Percentiles rank a stretch among this genome's conserved stretches.
phyloP scores from a whole-genome alignment of 441 rosid genomes.

The Erodium texanum region DNA sequence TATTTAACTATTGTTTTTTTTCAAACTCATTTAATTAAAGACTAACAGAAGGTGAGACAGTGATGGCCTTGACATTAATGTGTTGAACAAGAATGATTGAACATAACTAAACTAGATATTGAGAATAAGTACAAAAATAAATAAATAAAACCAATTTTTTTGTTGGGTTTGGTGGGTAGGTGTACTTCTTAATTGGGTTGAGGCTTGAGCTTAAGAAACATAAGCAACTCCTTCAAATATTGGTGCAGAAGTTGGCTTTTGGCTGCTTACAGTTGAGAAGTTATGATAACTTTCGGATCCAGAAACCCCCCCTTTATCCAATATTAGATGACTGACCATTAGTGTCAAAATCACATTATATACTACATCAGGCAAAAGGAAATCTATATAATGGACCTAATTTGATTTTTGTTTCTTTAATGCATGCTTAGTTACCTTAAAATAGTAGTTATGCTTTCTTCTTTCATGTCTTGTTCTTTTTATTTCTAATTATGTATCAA shows the following conservation, averaged over 20 bases:
- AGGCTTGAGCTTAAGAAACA: constrained; percentile 26
- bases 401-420: neutral
- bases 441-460: neutral
- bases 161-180: constrained; percentile 30
- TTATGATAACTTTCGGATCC: constrained; percentile 31
- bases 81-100: constrained; percentile 13
- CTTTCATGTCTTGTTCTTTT: neutral
- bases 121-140: neutral
- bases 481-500: too few species aligned
- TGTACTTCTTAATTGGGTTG: constrained; percentile 18
- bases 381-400: neutral
- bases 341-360: constrained; percentile 1
- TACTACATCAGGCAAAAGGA: neutral
- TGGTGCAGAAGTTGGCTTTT: constrained; percentile 28
- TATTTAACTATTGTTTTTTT: neutral
- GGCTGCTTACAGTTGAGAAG: constrained; percentile 31
- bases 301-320: constrained; percentile 21
- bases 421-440: neutral
- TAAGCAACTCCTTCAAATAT: constrained; percentile 22
- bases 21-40: neutral
- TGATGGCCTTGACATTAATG: constrained; percentile 13
- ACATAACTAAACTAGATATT: constrained; percentile 2
- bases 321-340: constrained; percentile 7
- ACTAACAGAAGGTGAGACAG: constrained; percentile 14
- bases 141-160: constrained; percentile 1